Evolutionary conservation across 148 eudicot species (phyloP), one percentile per base, ranked within the genome.

Genomic region (Talinum fruticosum): DNA sequence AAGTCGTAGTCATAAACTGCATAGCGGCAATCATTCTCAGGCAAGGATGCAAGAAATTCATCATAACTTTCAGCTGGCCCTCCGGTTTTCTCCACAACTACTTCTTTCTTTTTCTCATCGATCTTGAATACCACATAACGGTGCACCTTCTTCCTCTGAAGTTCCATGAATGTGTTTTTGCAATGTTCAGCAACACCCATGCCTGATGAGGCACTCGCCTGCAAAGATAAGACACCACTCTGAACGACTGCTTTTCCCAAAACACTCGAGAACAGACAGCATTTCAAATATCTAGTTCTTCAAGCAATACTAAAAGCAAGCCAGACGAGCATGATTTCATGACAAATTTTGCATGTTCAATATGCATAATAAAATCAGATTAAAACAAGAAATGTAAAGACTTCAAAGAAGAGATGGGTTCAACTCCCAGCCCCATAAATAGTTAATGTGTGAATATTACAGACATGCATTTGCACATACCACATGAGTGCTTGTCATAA

Each of bases 11-110:
- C 94, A 79, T 88, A 90, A 36, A 90, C 87, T n/a, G 94, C 94
- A 75, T 88, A 90, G 80, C 94, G 88, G 68, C 94, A 90, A 79
- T 91, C 95, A 33, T 87, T 89, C 78, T 91, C 95, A 80, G 95
- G 95, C 82, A 91, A 71, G 61, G 95, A 83, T 66, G 87, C 92
- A 73, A 89, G 86, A 81, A 91, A 91, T 75, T 91, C 95, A 66
- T 91, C 95, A 79, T 91, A 89, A 73, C 82, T 89, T 86, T 89
- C 95, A 61, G 86, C 85, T 38, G 87, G 88, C 61, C 84, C 85
- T 76, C 95, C 95, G 47, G 90, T 89, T 80, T 89, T 91, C 47
- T 91, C 95, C n/a, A 91, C 92, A 53, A 89, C 85, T 24, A 91
- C 95, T 85, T 91, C 95, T 54, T 89, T 86, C 83, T 85, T 91